Conservation (phyloP, 2,329 filamentous ascomycete genomes). For the Aureobasidium lini region DNA sequence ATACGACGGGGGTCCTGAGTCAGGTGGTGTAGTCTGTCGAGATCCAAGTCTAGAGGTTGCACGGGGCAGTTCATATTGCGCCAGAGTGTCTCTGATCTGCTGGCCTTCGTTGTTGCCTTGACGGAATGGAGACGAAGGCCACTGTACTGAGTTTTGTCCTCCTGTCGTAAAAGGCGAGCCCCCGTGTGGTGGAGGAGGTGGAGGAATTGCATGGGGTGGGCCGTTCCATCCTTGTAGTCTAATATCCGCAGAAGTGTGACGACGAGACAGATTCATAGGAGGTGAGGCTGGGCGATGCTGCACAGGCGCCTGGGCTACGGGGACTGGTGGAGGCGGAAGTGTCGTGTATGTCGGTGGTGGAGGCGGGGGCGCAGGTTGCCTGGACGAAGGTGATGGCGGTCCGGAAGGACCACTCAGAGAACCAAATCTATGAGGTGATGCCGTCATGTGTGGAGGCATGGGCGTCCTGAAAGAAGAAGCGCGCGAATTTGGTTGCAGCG, state of each 20-base stretch:
- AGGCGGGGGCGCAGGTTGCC: constrained; percentile 62
- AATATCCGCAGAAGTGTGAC: constrained; percentile 94
- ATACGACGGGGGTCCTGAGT: constrained; percentile 29
- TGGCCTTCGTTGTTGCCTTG: constrained; percentile 47
- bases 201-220: constrained; percentile 43
- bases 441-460: constrained; percentile 72
- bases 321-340: constrained; percentile 50
- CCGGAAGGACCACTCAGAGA: constrained; percentile 66
- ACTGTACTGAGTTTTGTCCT: constrained; percentile 53
- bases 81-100: constrained; percentile 54
- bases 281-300: constrained; percentile 38
- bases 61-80: constrained; percentile 57
- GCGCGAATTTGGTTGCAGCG: constrained; percentile 55
- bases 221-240: constrained; percentile 63
- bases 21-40: constrained; percentile 45
- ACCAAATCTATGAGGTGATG: constrained; percentile 73
- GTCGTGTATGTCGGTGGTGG: constrained; percentile 36
- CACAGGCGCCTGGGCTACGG: constrained; percentile 35
- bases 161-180: constrained; percentile 56
- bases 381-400: constrained; percentile 62
- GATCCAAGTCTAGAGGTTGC: constrained; percentile 41
- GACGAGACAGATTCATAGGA: constrained; percentile 62
- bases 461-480: constrained; percentile 66
- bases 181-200: constrained; percentile 39
- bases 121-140: constrained; percentile 59